A percentile compares a stretch with the other conserved stretches of the same genome.
phyloP scores from a whole-genome alignment of 345 rosid genomes.

The Bretschneidera sinensis region DNA sequence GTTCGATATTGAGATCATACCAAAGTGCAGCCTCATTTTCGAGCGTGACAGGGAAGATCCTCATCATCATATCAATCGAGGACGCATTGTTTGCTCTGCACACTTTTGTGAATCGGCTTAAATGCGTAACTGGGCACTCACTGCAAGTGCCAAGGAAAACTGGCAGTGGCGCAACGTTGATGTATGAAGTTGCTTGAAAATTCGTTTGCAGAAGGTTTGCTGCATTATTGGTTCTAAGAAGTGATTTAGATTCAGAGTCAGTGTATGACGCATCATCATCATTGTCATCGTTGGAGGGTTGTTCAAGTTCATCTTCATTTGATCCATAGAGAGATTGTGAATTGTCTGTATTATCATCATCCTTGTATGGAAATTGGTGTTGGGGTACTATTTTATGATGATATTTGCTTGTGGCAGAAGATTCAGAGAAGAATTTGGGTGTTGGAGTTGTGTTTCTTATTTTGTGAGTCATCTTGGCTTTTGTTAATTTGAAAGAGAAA shows the following conservation, averaged over 20 bases:
- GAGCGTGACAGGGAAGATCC: slow-evolving; percentile 39
- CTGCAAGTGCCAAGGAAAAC: slow-evolving; percentile 21
- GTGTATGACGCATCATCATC: slow-evolving; percentile 1
- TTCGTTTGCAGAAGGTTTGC: background rate
- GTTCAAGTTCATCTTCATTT: slow-evolving; percentile 2
- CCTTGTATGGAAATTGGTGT: background rate
- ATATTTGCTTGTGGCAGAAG: background rate
- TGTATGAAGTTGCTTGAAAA: slow-evolving; percentile 12
- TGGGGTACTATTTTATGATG: background rate
- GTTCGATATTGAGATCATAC: slow-evolving; percentile 24
- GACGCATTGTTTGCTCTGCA: slow-evolving; percentile 35
- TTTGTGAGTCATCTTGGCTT: background rate
- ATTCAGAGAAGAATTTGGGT: background rate
- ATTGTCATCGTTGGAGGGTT: background rate
- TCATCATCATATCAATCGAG: slow-evolving; percentile 17
- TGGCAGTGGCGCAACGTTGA: slow-evolving; percentile 33
- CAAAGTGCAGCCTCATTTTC: slow-evolving; percentile 35
- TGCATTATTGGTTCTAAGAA: background rate
- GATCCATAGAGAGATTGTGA: background rate
- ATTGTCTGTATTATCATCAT: background rate
- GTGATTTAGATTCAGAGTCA: background rate
- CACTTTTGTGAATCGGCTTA: slow-evolving; percentile 35
- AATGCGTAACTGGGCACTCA: slow-evolving; percentile 28
- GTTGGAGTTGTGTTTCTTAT: background rate
- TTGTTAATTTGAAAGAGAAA: background rate